Evolutionary conservation across 169 alveolate species (phyloP).

Genomic region (Hepatocystis sp.): DNA sequence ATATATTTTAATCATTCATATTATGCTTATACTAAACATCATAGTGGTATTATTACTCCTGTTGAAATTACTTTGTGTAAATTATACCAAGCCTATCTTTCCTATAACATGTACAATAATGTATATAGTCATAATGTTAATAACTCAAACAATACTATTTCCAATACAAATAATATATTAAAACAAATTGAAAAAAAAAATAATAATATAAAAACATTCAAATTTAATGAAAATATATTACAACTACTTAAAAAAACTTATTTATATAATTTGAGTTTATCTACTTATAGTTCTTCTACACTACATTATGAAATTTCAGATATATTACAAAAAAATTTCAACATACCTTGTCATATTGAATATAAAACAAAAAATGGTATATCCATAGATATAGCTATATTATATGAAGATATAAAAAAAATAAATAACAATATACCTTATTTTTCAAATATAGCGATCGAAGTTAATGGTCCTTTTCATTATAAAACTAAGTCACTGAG

Average conservation of each 20-base stretch:
- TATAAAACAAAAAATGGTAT: constrained; percentile 37
- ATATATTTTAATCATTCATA: constrained; percentile 58
- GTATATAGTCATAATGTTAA: neutral
- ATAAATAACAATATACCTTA: neutral
- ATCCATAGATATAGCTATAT: constrained; percentile 54
- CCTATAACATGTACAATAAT: constrained; percentile 9
- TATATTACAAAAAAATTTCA: constrained; percentile 57
- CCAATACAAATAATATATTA: neutral
- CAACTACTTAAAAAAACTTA: constrained; percentile 27
- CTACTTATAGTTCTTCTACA: constrained; percentile 55
- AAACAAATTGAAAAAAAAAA: constrained; percentile 7
- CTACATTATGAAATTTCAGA: constrained; percentile 74
- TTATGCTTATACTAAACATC: constrained; percentile 69
- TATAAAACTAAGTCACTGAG: constrained; percentile 56
- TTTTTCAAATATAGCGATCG: constrained; percentile 54
- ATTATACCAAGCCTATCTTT: constrained; percentile 52
- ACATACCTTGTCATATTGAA: constrained; percentile 70
- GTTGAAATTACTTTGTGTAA: constrained; percentile 62
- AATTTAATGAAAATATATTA: neutral
- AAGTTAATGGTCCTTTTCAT: constrained; percentile 73
- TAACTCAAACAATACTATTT: neutral
- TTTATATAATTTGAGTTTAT: constrained; percentile 29
- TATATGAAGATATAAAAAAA: constrained; percentile 45
- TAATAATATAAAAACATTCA: constrained; percentile 20
- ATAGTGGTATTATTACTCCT: constrained; percentile 59